phyloP scores from a whole-genome alignment of 2,329 filamentous ascomycete genomes.

The Fusarium redolens region DNA sequence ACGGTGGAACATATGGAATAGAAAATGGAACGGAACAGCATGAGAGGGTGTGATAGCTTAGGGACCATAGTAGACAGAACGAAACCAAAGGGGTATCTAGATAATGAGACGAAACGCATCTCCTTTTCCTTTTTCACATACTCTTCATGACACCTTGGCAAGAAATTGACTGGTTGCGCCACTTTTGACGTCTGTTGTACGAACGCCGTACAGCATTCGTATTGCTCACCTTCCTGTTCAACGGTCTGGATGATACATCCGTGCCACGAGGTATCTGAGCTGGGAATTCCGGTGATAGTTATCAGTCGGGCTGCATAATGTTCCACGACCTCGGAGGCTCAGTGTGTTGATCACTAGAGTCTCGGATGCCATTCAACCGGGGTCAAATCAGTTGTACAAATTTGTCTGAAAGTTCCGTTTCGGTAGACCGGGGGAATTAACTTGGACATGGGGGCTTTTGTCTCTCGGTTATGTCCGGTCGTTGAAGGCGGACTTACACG shows the following conservation, averaged over 20 bases:
- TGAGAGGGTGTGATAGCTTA: constrained; percentile 4
- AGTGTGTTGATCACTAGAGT: not conserved
- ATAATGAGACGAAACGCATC: constrained; percentile 34
- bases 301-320: constrained; percentile 2
- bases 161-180: constrained; percentile 10
- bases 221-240: constrained; percentile 22
- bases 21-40: constrained; percentile 12
- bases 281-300: constrained; percentile 1
- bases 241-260: constrained; percentile 4
- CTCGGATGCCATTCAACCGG: constrained; percentile 7
- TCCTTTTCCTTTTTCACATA: constrained; percentile 15
- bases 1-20: constrained; percentile 13
- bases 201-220: constrained; percentile 34
- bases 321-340: constrained; percentile 8
- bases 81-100: constrained; percentile 18
- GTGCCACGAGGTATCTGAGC: constrained; percentile 10
- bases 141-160: not conserved
- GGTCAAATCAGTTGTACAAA: constrained; percentile 9
- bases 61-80: constrained; percentile 24
- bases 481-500: constrained; percentile 28
- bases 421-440: constrained; percentile 26
- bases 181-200: constrained; percentile 42
- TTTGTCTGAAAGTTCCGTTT: constrained; percentile 7
- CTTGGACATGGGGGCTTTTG: constrained; percentile 4
- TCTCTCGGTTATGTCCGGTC: constrained; percentile 36